A percentile compares a stretch with the other conserved stretches of the same genome.
Conservation (phyloP, 2,329 filamentous ascomycete species). For the Taxawa tesnikishii region DNA sequence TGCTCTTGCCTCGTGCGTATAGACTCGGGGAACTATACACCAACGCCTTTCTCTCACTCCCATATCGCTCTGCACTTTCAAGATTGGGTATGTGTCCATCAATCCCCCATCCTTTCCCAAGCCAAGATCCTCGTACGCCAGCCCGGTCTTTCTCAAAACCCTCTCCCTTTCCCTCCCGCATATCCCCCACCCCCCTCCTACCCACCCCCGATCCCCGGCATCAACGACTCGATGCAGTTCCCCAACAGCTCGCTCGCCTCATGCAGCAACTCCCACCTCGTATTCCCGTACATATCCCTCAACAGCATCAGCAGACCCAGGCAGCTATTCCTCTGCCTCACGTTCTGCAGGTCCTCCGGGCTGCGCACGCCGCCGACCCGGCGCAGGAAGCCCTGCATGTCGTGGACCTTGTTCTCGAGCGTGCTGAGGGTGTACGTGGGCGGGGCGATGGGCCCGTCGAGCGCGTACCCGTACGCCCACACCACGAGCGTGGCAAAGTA, state of each 20-base stretch:
- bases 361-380: constrained; percentile 58
- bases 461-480: constrained; percentile 87
- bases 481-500: constrained; percentile 88
- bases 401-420: constrained; percentile 53
- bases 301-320: constrained; percentile 71
- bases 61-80: too few relatives aligned
- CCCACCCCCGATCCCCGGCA: constrained; percentile 11
- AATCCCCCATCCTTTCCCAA: too few relatives aligned
- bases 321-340: constrained; percentile 70
- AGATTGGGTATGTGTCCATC: too few relatives aligned
- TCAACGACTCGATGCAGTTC: constrained; percentile 61
- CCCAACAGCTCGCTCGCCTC: constrained; percentile 71
- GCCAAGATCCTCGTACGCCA: too few relatives aligned
- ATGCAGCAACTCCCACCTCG: constrained; percentile 82
- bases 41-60: too few relatives aligned
- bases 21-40: too few relatives aligned
- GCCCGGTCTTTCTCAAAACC: not conserved
- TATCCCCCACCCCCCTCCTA: not conserved
- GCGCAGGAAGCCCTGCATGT: constrained; percentile 70
- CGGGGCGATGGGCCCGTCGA: constrained; percentile 62
- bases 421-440: constrained; percentile 37
- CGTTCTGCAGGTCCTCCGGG: constrained; percentile 63
- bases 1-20: too few relatives aligned
- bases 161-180: not conserved
- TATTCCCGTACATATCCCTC: constrained; percentile 66